Conservation (phyloP, 75 land plant genomes). For the Selaginella tamariscina region DNA sequence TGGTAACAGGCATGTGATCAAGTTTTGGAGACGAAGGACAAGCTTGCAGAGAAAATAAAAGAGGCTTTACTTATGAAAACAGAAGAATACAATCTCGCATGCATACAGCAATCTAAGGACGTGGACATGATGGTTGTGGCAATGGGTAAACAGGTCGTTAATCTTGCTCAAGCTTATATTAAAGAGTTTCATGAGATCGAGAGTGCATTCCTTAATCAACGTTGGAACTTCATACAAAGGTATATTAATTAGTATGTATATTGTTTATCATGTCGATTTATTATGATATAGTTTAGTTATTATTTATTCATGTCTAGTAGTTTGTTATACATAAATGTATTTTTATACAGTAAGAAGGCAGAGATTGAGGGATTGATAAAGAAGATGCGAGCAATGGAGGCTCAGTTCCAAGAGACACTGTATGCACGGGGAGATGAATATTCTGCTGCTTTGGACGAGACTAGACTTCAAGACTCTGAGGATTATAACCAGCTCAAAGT, state of each 20-base stretch:
- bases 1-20: slow-evolving; percentile 22
- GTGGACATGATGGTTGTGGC: slow-evolving; percentile 15
- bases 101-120: slow-evolving; percentile 22
- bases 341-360: slow-evolving; percentile 18
- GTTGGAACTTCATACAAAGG: slow-evolving; percentile 20
- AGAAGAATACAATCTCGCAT: slow-evolving; percentile 20
- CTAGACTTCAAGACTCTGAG: slow-evolving; percentile 17
- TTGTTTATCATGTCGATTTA: too few species aligned
- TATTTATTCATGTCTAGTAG: too few species aligned
- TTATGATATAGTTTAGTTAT: too few species aligned
- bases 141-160: slow-evolving; percentile 18
- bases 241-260: too few species aligned
- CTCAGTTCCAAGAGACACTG: slow-evolving; percentile 19
- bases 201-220: slow-evolving; percentile 21
- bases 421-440: slow-evolving; percentile 19
- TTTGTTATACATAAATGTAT: background rate
- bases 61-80: slow-evolving; percentile 18
- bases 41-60: slow-evolving; percentile 11
- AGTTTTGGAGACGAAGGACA: slow-evolving; percentile 20
- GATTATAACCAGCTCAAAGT: slow-evolving; percentile 29
- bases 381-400: slow-evolving; percentile 17
- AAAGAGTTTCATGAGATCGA: slow-evolving; percentile 19
- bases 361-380: slow-evolving; percentile 24
- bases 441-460: slow-evolving; percentile 15
- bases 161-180: slow-evolving; percentile 12